Evolutionary conservation across 345 rosid genomes (phyloP).

Genomic region (Populus tremula): DNA sequence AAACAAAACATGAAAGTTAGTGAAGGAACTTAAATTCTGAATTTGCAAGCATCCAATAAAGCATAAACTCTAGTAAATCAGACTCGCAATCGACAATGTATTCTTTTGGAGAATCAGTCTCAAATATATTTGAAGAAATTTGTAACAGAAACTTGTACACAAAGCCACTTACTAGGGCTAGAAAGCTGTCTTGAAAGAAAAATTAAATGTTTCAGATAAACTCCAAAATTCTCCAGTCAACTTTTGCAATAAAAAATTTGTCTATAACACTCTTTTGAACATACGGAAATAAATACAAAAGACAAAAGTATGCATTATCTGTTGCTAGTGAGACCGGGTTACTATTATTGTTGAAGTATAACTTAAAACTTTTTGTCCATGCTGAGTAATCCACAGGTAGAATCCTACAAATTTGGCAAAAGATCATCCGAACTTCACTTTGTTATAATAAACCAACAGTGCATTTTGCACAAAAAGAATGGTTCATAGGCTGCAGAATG

Average conservation of each 20-base stretch:
- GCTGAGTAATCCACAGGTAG: slow-evolving; percentile 2
- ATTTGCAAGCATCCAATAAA: not conserved
- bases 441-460: not conserved
- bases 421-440: not conserved
- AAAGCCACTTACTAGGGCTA: not conserved
- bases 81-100: not conserved
- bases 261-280: not conserved
- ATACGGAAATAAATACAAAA: not conserved
- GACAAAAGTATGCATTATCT: slow-evolving; percentile 1
- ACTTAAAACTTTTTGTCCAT: not conserved
- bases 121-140: not conserved
- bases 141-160: not conserved
- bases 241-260: not conserved
- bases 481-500: not conserved
- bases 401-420: not conserved
- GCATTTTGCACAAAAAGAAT: not conserved
- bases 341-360: not conserved
- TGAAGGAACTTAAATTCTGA: not conserved
- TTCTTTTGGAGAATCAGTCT: not conserved
- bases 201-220: not conserved
- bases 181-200: not conserved
- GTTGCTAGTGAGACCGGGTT: not conserved
- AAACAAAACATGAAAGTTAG: slow-evolving; percentile 6
- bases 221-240: not conserved
- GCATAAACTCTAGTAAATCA: not conserved